These are phyloP conservation scores for Cladobotryum mycophilum DNA, from an alignment of 2,329 filamentous ascomycete genomes.

Conservation along the genomic window DNA sequence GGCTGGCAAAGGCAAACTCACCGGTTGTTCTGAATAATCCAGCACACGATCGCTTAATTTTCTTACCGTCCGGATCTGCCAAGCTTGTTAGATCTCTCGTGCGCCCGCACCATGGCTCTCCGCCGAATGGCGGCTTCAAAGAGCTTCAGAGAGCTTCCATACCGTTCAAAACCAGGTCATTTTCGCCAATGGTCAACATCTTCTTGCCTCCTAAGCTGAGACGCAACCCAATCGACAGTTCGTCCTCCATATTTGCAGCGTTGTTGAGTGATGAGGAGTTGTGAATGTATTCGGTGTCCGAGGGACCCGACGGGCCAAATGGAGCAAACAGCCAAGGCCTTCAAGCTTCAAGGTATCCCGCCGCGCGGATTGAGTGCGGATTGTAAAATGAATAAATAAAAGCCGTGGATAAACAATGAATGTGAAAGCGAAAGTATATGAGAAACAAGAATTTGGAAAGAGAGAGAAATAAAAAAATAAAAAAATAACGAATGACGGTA, in stretches of 20 bases:
- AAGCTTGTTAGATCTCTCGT: slow-evolving; percentile 1
- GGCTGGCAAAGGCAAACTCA: not conserved
- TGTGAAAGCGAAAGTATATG: not conserved
- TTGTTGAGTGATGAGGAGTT: slow-evolving; percentile 4
- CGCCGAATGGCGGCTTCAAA: not conserved
- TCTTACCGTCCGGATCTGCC: slow-evolving; percentile 9
- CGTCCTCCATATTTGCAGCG: slow-evolving; percentile 16
- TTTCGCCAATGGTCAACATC: slow-evolving; percentile 26
- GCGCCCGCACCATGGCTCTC: not conserved
- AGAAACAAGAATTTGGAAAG: not conserved
- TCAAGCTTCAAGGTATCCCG: too few species aligned
- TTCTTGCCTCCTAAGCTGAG: slow-evolving; percentile 26
- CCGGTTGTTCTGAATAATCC: not conserved
- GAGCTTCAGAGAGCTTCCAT: slow-evolving; percentile 16
- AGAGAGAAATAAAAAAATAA: not conserved
- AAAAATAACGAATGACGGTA: slow-evolving; percentile 6
- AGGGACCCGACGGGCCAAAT: slow-evolving; percentile 2
- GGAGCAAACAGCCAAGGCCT: too few species aligned
- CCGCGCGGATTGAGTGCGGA: not conserved
- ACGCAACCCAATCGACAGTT: slow-evolving; percentile 18
- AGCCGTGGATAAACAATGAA: not conserved
- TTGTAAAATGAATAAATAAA: too few species aligned
- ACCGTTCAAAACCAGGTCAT: slow-evolving; percentile 30
- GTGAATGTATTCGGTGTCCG: slow-evolving; percentile 5
- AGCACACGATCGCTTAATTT: slow-evolving; percentile 1